Conservation (phyloP, 441 rosid genomes). For the Metrosideros polymorpha region DNA sequence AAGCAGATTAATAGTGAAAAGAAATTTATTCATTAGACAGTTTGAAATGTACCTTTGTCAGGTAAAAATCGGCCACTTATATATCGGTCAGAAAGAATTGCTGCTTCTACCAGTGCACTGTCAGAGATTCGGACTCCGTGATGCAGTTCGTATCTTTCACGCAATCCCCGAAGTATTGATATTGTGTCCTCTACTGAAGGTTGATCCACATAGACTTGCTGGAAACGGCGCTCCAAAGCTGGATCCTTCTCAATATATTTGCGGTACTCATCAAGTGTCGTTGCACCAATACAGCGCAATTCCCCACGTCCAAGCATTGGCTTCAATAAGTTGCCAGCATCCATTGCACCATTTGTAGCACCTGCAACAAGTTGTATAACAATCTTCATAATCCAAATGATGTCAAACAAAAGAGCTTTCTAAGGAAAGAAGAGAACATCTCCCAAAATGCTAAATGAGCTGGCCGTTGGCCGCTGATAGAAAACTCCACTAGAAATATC, state of each 20-base stretch:
- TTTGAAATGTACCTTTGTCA: conserved; percentile 56
- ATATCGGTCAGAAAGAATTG: conserved; percentile 65
- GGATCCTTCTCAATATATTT: conserved; percentile 79
- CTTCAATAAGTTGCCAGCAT: conserved; percentile 72
- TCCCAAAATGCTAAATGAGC: not conserved
- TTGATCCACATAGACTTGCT: conserved; percentile 69
- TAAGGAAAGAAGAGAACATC: not conserved
- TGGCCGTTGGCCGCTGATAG: not conserved
- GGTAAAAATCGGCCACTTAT: conserved; percentile 83
- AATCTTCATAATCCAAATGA: conserved; percentile 19
- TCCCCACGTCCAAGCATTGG: conserved; percentile 87
- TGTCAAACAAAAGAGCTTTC: not conserved
- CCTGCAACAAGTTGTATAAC: conserved; percentile 24
- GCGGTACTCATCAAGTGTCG: conserved; percentile 65
- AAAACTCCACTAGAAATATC: not conserved
- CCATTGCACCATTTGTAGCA: conserved; percentile 71
- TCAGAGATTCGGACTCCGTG: conserved; percentile 78
- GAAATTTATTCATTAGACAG: not conserved
- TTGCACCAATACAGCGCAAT: conserved; percentile 73
- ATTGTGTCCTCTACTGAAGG: conserved; percentile 69
- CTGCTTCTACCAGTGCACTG: conserved; percentile 64
- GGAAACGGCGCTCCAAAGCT: conserved; percentile 73
- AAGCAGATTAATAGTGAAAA: not conserved
- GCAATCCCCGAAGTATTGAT: conserved; percentile 60
- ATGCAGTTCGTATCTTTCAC: conserved; percentile 67